Evolutionary conservation across 495 filamentous ascomycete species (phyloP), one percentile per base, ranked within the genome.

Genomic region (Evernia prunastri): DNA sequence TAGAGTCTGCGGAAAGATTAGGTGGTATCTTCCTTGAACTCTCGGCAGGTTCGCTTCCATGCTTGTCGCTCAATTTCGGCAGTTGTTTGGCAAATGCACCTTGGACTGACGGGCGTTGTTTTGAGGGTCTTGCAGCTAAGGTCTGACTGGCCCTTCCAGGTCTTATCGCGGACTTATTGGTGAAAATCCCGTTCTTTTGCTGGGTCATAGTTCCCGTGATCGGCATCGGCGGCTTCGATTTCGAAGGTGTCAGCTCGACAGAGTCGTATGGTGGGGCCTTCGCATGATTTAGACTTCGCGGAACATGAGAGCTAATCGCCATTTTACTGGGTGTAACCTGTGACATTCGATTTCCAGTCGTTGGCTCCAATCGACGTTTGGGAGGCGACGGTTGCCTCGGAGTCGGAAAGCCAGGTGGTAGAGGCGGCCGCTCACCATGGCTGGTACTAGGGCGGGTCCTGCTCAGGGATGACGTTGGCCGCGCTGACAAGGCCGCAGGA

Each of bases 401-500:
- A 37, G 64, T 66, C 11, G 68, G 67, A 65, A 76, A 71, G 29
- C 72, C 72, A 27, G 74, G 72, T 51, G 66, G 62, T 25, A 67
- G 29, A 63, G 68, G 59, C 31, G 65, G 61, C 39, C 58, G 45
- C 27, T 59, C 51, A 3, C 78, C 75, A 72, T 81, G 62, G 76
- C 86, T 75, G 70, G 84, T 71, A 71, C 79, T 73, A 12, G 81
- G 80, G 33, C 74, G 71, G 13, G 72, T 81, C 61, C 72, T 80
- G 33, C 79, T 78, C 65, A 84, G 68, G 20, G 80, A 76, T 13
- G 83, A 87, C 27, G 79, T 73, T 12, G 87, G 82, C 18, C 83
- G 77, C 37, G 81, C 79, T 3, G 80, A 78, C 15, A 83, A 81
- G 13, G 79, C 77, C 71, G 82, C 82, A 15, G 83, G 81, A 65